These are phyloP conservation scores for Selaginella tamariscina DNA, from an alignment of 75 land plant species.

Conservation along the genomic window DNA sequence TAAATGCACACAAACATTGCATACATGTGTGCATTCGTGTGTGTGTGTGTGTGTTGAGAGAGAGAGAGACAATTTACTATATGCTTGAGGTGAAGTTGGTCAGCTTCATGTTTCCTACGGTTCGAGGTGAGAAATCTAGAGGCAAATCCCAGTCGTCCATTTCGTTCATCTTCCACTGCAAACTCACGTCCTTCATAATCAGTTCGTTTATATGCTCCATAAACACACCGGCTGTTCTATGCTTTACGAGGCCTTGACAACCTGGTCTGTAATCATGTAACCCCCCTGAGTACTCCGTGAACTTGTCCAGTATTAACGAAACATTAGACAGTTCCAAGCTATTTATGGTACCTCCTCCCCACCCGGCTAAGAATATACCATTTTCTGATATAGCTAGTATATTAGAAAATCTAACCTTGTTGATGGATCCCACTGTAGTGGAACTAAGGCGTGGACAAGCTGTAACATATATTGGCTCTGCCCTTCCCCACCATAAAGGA, in stretches of 20 bases:
- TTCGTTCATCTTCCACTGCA: constrained; percentile 37
- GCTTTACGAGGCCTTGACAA: constrained; percentile 66
- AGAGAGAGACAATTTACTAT: too few relatives aligned
- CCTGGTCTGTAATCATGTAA: constrained; percentile 28
- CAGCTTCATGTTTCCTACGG: constrained; percentile 37
- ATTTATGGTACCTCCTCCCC: constrained; percentile 30
- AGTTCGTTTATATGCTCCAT: constrained; percentile 59
- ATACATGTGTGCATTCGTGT: too few relatives aligned
- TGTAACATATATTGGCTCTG: constrained; percentile 81
- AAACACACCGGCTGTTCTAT: constrained; percentile 51
- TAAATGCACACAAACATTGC: too few relatives aligned
- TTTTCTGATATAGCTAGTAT: constrained; percentile 68
- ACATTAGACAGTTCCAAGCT: constrained; percentile 43
- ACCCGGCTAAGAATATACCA: constrained; percentile 73
- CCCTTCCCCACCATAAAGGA: constrained; percentile 92
- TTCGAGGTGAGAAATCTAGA: constrained; percentile 39
- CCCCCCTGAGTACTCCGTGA: neutral
- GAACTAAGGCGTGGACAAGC: constrained; percentile 48
- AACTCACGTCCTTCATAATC: constrained; percentile 40
- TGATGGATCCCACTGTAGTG: constrained; percentile 49
- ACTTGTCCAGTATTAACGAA: neutral
- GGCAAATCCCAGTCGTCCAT: constrained; percentile 40
- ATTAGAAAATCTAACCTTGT: constrained; percentile 46
- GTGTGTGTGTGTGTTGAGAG: too few relatives aligned
- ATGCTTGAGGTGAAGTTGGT: constrained; percentile 31